phyloP scores from a whole-genome alignment of 1,139 yeast species.

The Eremothecium cymbalariae region DNA sequence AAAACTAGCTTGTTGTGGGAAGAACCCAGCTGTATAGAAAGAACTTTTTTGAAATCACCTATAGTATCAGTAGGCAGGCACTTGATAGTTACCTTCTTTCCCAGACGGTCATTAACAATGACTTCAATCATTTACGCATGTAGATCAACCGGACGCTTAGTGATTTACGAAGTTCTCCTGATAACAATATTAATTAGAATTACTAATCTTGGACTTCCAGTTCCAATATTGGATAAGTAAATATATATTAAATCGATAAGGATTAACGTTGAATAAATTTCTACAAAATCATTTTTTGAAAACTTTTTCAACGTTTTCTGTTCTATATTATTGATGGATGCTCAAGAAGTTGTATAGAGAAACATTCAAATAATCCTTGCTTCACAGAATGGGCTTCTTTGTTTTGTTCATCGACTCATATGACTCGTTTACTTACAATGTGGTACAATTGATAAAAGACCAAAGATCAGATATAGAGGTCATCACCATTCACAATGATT shows the following conservation, averaged over 20 bases:
- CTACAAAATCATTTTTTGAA: neutral
- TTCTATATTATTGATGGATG: too few relatives aligned
- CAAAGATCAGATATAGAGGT: conserved; percentile 40
- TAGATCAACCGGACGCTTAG: too few relatives aligned
- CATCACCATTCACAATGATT: conserved; percentile 67
- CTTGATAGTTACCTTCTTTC: conserved; percentile 80
- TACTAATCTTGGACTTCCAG: too few relatives aligned
- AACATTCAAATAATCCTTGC: neutral
- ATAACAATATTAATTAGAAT: too few relatives aligned
- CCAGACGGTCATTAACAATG: conserved; percentile 49
- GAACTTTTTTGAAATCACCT: conserved; percentile 84
- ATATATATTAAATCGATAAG: too few relatives aligned
- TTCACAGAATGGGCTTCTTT: conserved; percentile 13
- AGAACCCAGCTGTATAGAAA: conserved; percentile 58
- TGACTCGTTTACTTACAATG: conserved; percentile 87
- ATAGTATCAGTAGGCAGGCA: conserved; percentile 78
- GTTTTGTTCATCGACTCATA: conserved; percentile 77
- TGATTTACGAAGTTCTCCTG: too few relatives aligned
- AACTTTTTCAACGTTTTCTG: neutral
- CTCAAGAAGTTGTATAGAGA: too few relatives aligned
- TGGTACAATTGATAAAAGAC: conserved; percentile 53
- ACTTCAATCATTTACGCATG: conserved; percentile 42
- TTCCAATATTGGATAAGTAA: too few relatives aligned
- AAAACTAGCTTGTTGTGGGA: conserved; percentile 56
- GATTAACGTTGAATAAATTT: too few relatives aligned